Percentiles rank a stretch among this genome's conserved stretches.
phyloP scores from a whole-genome alignment of 345 rosid species.

The Boechera divaricarpa region DNA sequence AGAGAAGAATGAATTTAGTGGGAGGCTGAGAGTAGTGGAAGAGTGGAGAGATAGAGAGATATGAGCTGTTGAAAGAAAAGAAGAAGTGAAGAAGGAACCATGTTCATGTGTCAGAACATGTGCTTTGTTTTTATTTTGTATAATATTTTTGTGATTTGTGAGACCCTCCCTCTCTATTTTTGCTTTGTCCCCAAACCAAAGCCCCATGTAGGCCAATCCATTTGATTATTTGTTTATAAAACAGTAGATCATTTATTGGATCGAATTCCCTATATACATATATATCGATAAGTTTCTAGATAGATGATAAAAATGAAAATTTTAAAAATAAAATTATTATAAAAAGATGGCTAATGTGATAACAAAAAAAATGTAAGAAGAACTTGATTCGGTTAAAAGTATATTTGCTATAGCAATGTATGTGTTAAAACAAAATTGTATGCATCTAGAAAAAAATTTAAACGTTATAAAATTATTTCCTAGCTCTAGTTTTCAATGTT shows the following conservation, averaged over 20 bases:
- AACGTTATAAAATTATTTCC: neutral
- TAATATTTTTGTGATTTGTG: conserved; percentile 40
- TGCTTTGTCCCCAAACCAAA: conserved; percentile 48
- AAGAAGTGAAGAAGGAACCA: conserved; percentile 48
- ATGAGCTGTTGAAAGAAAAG: conserved; percentile 47
- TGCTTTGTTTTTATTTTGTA: conserved; percentile 43
- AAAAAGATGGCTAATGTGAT: neutral
- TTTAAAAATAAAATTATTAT: neutral
- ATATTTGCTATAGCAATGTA: neutral
- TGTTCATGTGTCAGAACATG: conserved; percentile 50
- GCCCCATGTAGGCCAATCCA: conserved; percentile 45
- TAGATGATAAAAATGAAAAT: neutral
- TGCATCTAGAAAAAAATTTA: neutral
- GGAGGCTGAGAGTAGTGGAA: conserved; percentile 49
- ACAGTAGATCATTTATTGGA: conserved; percentile 14
- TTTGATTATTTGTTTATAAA: conserved; percentile 19
- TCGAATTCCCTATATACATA: neutral
- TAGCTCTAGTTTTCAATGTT: neutral
- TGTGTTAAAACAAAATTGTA: neutral
- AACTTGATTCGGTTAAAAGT: conserved; percentile 5
- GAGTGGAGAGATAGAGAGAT: conserved; percentile 41
- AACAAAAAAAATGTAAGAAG: neutral
- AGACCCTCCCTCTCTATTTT: conserved; percentile 31
- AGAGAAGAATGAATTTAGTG: conserved; percentile 37
- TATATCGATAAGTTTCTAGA: neutral